Conservation (phyloP, 805 yeast genomes). For the Soucietia sequanensis region DNA sequence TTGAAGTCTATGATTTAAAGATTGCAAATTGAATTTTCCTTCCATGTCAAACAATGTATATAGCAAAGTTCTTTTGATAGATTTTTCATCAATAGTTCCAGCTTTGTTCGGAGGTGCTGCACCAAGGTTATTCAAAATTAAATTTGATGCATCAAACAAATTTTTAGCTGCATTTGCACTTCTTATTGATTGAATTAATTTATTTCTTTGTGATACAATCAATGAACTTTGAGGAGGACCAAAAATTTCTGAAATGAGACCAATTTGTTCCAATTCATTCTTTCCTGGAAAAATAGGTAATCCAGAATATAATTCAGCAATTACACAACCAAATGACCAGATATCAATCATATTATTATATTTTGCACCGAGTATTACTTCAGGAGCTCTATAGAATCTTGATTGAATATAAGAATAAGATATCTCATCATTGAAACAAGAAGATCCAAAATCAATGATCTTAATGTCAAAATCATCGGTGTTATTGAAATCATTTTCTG, state of each 20-base stretch:
- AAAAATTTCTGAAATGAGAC: constrained; percentile 40
- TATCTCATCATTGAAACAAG: constrained; percentile 46
- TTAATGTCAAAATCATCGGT: constrained; percentile 51
- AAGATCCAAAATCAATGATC: constrained; percentile 80
- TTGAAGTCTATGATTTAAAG: constrained; percentile 26
- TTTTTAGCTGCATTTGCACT: constrained; percentile 19
- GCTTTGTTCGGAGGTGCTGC: background rate
- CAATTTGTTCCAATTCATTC: constrained; percentile 48
- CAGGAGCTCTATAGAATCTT: constrained; percentile 78
- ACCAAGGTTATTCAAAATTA: background rate
- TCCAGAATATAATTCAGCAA: constrained; percentile 38
- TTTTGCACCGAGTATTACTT: constrained; percentile 64
- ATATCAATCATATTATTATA: constrained; percentile 54
- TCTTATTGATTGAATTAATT: constrained; percentile 23
- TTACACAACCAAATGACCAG: constrained; percentile 48
- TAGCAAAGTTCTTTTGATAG: constrained; percentile 32
- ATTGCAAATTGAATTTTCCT: constrained; percentile 36
- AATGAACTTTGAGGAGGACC: constrained; percentile 46
- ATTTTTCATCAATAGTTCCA: constrained; percentile 25
- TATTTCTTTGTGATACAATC: constrained; percentile 39
- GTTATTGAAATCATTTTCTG: constrained; percentile 14
- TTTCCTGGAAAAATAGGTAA: constrained; percentile 47
- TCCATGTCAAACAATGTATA: constrained; percentile 37
- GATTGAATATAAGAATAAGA: constrained; percentile 57
- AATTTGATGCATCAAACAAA: constrained; percentile 6